These are phyloP conservation scores for Aspergillus clavatus DNA, from an alignment of 2,329 filamentous ascomycete genomes.

Conservation along the genomic window DNA sequence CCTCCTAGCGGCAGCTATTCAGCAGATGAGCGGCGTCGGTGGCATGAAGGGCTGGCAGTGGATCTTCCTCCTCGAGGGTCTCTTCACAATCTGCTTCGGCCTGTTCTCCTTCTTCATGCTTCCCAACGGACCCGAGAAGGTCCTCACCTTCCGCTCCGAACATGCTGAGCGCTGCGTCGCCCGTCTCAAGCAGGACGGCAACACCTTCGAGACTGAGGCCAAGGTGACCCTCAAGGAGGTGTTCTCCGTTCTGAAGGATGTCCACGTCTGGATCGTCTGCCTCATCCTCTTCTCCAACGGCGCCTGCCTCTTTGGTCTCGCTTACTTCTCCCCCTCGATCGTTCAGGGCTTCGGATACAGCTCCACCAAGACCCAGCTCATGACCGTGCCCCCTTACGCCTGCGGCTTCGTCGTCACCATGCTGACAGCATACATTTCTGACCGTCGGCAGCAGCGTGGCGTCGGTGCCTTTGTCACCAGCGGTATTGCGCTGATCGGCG, in stretches of 20 bases:
- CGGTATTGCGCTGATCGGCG: constrained; percentile 12
- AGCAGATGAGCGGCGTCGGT: constrained; percentile 37
- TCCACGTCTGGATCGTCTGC: constrained; percentile 9
- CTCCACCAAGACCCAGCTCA: constrained; percentile 24
- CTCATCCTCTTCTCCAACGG: constrained; percentile 12
- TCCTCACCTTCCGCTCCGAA: constrained; percentile 51
- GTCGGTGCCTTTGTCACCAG: constrained; percentile 19
- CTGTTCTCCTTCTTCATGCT: constrained; percentile 52
- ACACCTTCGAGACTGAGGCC: constrained; percentile 9
- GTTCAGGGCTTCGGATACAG: constrained; percentile 27
- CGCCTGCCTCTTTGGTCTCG: constrained; percentile 16
- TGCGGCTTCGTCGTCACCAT: constrained; percentile 21
- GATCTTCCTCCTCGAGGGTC: constrained; percentile 42
- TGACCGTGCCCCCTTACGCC: constrained; percentile 31
- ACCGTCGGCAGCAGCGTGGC: constrained; percentile 25
- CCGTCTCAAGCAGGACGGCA: constrained; percentile 9
- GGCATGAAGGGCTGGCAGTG: constrained; percentile 33
- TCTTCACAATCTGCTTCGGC: constrained; percentile 36
- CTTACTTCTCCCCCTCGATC: constrained; percentile 24
- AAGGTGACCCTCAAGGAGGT: constrained; percentile 8
- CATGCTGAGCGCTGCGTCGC: constrained; percentile 31
- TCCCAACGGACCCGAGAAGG: constrained; percentile 60
- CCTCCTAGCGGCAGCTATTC: constrained; percentile 47
- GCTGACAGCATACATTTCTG: constrained; percentile 24
- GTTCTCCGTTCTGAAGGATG: constrained; percentile 7